Evolutionary conservation across 257 asterid species (phyloP), one percentile per base, ranked within the genome.

Genomic region (Fraxinus americana): DNA sequence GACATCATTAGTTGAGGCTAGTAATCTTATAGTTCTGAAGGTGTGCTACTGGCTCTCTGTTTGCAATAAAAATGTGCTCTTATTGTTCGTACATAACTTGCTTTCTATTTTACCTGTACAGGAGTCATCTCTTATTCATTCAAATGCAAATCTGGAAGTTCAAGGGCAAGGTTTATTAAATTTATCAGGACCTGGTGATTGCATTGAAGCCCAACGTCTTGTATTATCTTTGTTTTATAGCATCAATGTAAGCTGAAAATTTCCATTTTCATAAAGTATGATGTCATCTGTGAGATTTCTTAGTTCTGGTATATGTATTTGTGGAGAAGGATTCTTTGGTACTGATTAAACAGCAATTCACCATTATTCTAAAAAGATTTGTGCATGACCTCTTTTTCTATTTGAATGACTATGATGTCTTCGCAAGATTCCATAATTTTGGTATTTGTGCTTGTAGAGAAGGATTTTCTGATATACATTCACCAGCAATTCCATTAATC

Each of bases 1-100:
- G 86, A 96, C 98, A 41, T 92, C 99, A 29, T 86, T 91, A 83
- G 94, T 96, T 45, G 99, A 96, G 87, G 98, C 99, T 84, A 96
- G 99, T 82, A 96, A 96, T 85, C 97, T 96, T 69, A 88, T 96
- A 82, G 98, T 96, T 77, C 97, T 96, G 73, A 89, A 91, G 97
- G 99, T 96, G 82, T 86, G 85, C 34, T 66, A 29, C 67, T 76
- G 34, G 41, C 67, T 76, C 57, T 16, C 25, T 75, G n/a, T 80
- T 79, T 70, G 63, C 77, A 35, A 43, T 57, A 41, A 27, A 38
- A 75, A 80, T 63, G 29, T 78, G 63, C 45, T 78, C 78, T 74
- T 70, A 68, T 50, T 39, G 16, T 72, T 65, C 71, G 32, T 17
- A 34, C 75, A 30, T 83, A 45, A 78, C 66, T 69, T 76, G 66